phyloP scores from a whole-genome alignment of 1,284 basidiomycete genomes.

The Cutaneotrichosporon sp. region DNA sequence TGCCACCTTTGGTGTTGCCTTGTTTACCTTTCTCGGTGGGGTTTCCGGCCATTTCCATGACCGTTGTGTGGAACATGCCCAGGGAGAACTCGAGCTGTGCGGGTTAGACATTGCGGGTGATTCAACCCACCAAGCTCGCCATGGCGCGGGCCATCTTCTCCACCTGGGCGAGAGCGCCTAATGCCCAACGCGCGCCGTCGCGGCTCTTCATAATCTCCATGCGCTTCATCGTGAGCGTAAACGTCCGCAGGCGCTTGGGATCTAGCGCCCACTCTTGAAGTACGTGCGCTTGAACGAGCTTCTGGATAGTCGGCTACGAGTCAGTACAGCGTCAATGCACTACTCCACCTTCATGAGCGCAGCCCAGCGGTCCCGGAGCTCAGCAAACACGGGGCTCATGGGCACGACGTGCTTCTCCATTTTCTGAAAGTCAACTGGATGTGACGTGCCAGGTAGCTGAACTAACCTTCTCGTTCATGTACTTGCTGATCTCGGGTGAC shows the following conservation, averaged over 20 bases:
- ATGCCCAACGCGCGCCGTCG: slow-evolving; percentile 24
- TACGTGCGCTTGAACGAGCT: slow-evolving; percentile 38
- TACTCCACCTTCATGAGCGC: slow-evolving; percentile 65
- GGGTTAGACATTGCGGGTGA: neutral
- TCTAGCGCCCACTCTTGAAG: slow-evolving; percentile 40
- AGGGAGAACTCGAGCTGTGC: slow-evolving; percentile 72
- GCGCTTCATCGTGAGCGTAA: slow-evolving; percentile 33
- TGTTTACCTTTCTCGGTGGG: slow-evolving; percentile 39
- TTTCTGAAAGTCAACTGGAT: slow-evolving; percentile 19
- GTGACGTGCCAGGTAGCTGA: too few species aligned
- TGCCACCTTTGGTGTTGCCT: slow-evolving; percentile 26
- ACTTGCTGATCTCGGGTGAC: slow-evolving; percentile 78
- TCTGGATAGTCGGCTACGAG: slow-evolving; percentile 36
- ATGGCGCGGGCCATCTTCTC: slow-evolving; percentile 65
- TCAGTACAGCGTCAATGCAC: neutral
- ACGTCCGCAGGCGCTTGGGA: slow-evolving; percentile 36
- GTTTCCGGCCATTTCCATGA: slow-evolving; percentile 50
- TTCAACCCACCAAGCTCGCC: slow-evolving; percentile 62
- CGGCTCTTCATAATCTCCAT: slow-evolving; percentile 27
- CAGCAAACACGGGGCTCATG: slow-evolving; percentile 53
- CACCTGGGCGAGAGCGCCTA: slow-evolving; percentile 25
- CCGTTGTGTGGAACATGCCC: slow-evolving; percentile 64
- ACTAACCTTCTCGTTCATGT: slow-evolving; percentile 79
- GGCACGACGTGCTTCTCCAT: slow-evolving; percentile 60
- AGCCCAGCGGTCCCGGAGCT: slow-evolving; percentile 46